Evolutionary conservation across 192 early-diverging fungal species (phyloP).

Genomic region (Piromyces sp.): DNA sequence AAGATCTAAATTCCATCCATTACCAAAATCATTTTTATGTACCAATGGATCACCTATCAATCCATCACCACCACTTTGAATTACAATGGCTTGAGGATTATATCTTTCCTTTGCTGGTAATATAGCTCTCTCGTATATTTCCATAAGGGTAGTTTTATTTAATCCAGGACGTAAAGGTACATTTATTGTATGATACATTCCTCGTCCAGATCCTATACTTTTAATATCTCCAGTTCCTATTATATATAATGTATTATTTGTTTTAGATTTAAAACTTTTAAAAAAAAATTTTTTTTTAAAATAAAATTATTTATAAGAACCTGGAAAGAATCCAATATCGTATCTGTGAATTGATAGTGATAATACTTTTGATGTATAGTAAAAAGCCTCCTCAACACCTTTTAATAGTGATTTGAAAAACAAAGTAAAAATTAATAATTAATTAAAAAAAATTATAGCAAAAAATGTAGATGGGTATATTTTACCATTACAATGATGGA

Average conservation of each 20-base stretch:
- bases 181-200: neutral
- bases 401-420: no score
- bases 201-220: neutral
- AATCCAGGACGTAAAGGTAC: neutral
- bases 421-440: no score
- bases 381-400: neutral
- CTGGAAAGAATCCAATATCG: neutral
- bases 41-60: neutral
- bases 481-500: slow-evolving; percentile 96
- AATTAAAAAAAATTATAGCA: no score
- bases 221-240: neutral
- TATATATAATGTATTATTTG: no score
- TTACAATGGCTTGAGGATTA: neutral
- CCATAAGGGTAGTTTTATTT: neutral
- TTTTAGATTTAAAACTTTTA: no score
- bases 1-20: neutral
- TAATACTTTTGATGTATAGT: neutral
- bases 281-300: no score
- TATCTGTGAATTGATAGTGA: neutral
- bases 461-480: no score
- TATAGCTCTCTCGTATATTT: neutral
- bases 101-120: neutral
- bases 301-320: no score
- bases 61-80: neutral
- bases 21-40: neutral